phyloP scores from a whole-genome alignment of 768 basidiomycete genomes.

The Lentinula guzmanii region DNA sequence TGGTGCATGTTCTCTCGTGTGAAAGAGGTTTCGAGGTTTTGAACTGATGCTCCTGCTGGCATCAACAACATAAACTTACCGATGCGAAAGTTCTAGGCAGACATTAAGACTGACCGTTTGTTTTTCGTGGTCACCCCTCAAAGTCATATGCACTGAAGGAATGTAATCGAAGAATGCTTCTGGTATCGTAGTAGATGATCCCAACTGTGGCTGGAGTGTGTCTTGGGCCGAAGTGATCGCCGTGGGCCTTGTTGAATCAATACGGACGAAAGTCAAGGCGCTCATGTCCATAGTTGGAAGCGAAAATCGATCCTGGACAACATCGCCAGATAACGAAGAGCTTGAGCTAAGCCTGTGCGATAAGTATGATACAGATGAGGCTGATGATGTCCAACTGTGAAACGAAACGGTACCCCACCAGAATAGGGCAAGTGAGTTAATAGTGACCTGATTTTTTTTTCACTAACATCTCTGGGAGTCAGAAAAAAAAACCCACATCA shows the following conservation, averaged over 20 bases:
- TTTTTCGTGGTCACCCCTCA: background rate
- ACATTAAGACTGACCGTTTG: background rate
- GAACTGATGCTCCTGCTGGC: background rate
- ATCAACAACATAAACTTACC: background rate
- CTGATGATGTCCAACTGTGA: too few relatives aligned
- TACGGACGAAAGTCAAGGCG: constrained; percentile 2
- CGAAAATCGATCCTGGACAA: constrained; percentile 1
- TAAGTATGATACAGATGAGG: background rate
- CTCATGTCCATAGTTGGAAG: constrained; percentile 7
- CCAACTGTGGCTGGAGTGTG: background rate
- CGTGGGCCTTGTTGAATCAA: background rate
- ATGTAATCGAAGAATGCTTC: constrained; percentile 5
- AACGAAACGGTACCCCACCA: background rate
- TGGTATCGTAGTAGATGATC: background rate
- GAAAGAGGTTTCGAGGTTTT: background rate
- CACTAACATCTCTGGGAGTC: background rate
- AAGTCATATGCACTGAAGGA: background rate
- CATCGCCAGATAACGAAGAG: background rate
- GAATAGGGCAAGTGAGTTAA: constrained; percentile 3
- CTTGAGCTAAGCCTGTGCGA: constrained; percentile 1
- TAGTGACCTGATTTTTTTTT: background rate
- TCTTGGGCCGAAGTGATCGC: background rate
- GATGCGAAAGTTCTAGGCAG: background rate
- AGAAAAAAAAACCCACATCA: background rate
- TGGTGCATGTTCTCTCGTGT: background rate